Conservation (phyloP, 306 rosid genomes). For the Fragaria nilgerrensis region DNA sequence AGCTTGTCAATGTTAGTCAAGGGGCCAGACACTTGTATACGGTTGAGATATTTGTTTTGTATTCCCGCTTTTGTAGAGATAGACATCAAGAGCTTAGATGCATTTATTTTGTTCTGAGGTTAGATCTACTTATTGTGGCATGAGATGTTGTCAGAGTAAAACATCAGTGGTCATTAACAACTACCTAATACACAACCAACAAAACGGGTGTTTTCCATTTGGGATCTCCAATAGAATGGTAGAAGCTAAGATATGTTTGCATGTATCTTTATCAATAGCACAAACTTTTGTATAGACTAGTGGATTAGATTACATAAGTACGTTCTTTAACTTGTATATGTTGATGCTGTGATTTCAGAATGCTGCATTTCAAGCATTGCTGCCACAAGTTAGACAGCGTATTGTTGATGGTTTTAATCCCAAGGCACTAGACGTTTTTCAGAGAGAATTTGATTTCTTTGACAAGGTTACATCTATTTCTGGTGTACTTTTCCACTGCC, state of each 20-base stretch:
- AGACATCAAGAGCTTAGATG: neutral
- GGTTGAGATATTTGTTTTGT: neutral
- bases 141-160: neutral
- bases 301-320: neutral
- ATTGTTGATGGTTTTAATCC: slow-evolving; percentile 75
- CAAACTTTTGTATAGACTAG: neutral
- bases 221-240: slow-evolving; percentile 3
- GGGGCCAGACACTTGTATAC: neutral
- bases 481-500: slow-evolving; percentile 74
- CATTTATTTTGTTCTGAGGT: neutral
- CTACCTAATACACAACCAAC: slow-evolving; percentile 3
- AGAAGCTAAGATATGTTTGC: slow-evolving; percentile 20
- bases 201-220: slow-evolving; percentile 10
- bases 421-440: slow-evolving; percentile 75
- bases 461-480: slow-evolving; percentile 98
- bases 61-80: neutral
- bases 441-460: slow-evolving; percentile 91
- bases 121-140: neutral
- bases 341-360: slow-evolving; percentile 56
- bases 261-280: neutral
- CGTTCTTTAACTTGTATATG: slow-evolving; percentile 13
- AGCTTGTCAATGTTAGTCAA: neutral
- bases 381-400: slow-evolving; percentile 76
- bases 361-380: slow-evolving; percentile 67
- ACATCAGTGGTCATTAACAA: neutral